A percentile compares a stretch with the other conserved stretches of the same genome.
Conservation (phyloP, 495 filamentous ascomycete species). For the Aspergillus incahuasiensis region DNA sequence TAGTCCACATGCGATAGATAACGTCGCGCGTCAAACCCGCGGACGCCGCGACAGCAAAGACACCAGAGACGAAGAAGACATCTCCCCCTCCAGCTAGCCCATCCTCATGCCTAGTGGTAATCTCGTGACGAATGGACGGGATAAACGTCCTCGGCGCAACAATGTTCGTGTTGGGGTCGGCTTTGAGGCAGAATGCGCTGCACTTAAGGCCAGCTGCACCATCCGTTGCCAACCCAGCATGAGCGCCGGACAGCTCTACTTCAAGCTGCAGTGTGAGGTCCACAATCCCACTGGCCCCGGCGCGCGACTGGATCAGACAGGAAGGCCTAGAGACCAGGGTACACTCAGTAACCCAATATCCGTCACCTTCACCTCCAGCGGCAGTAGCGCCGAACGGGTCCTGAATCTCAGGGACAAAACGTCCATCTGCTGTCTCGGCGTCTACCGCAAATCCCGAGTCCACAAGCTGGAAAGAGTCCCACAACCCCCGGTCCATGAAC, state of each 20-base stretch:
- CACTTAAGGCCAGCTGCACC: not conserved
- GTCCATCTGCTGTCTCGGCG: conserved; percentile 1
- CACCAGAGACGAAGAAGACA: conserved; percentile 5
- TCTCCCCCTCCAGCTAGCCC: not conserved
- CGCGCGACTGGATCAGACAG: conserved; percentile 7
- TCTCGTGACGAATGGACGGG: not conserved
- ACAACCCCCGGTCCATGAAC: not conserved
- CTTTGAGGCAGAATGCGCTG: conserved; percentile 5
- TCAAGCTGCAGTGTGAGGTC: not conserved
- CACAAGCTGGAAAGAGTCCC: not conserved
- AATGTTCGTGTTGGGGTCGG: conserved; percentile 18
- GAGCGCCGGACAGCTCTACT: not conserved
- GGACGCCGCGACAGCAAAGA: conserved; percentile 7
- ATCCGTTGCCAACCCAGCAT: not conserved
- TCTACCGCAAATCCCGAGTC: conserved; percentile 20
- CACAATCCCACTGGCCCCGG: conserved; percentile 9
- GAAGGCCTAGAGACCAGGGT: not conserved
- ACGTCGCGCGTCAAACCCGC: not conserved
- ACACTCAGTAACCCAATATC: no score
- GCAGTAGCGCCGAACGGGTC: not conserved
- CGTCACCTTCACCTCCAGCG: not conserved
- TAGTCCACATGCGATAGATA: conserved; percentile 6
- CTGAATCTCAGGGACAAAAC: not conserved
- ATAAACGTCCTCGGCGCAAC: conserved; percentile 13
- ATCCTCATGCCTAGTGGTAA: not conserved